A percentile compares a stretch with the other conserved stretches of the same genome.
phyloP scores from a whole-genome alignment of 139 green algal species.

The Mesotaenium endlicherianum region DNA sequence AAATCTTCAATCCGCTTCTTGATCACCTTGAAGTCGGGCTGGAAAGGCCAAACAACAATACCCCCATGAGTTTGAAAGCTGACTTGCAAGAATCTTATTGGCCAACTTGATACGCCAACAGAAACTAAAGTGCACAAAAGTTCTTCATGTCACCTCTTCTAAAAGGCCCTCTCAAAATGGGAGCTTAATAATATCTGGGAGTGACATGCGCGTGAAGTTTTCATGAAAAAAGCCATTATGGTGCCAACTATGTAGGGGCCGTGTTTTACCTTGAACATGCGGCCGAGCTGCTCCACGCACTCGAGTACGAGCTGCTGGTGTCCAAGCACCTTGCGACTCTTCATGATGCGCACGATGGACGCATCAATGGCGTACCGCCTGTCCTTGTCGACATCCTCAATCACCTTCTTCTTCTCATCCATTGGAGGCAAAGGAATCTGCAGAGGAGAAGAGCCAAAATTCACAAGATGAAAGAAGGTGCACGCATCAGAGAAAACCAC shows the following conservation, averaged over 20 bases:
- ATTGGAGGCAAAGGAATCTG: conserved; percentile 69
- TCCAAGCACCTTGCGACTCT: conserved; percentile 81
- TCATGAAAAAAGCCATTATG: neutral
- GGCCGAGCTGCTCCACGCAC: conserved; percentile 90
- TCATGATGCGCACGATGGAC: conserved; percentile 89
- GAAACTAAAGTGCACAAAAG: no score
- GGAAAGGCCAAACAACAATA: no score
- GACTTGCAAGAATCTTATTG: no score
- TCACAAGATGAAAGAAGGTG: neutral
- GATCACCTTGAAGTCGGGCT: conserved; percentile 93
- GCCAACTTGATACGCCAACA: no score
- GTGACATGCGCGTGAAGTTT: no score
- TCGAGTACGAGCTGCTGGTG: conserved; percentile 93
- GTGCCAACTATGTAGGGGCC: neutral
- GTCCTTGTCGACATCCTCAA: conserved; percentile 95
- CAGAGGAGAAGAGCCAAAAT: neutral
- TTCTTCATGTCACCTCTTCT: no score
- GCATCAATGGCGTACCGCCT: conserved; percentile 80
- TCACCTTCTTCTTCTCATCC: conserved; percentile 90
- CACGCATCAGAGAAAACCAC: neutral
- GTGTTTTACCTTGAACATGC: conserved; percentile 83
- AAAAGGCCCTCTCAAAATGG: no score
- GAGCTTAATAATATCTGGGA: no score
- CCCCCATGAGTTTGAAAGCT: no score
- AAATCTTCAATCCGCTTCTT: conserved; percentile 97